Percentiles rank a stretch among this genome's conserved stretches.
Evolutionary conservation across 352 stramenopile species (phyloP).

Genomic region (Pythium utonaiense): DNA sequence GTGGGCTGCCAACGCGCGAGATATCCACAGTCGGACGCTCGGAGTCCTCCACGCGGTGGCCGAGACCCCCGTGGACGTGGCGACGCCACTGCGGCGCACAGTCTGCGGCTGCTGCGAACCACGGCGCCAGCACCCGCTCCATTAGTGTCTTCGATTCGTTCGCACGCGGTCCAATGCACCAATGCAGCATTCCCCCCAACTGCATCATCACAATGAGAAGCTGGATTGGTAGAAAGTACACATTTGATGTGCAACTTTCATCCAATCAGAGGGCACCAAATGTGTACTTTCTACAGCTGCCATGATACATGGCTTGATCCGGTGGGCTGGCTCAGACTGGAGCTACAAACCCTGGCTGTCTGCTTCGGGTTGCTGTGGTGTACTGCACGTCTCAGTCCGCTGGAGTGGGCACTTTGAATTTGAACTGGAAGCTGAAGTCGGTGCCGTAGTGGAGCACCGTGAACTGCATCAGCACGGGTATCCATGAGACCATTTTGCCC

Average conservation of each 20-base stretch:
- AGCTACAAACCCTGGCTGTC: too few relatives aligned
- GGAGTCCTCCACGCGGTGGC: neutral
- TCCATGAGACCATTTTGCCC: constrained; percentile 11
- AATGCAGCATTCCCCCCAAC: too few relatives aligned
- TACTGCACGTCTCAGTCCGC: too few relatives aligned
- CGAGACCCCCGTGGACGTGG: neutral
- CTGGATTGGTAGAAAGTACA: too few relatives aligned
- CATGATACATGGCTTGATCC: too few relatives aligned
- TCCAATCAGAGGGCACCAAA: too few relatives aligned
- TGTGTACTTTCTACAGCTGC: too few relatives aligned
- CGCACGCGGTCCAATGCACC: neutral
- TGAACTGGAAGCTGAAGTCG: neutral
- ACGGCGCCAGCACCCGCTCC: neutral
- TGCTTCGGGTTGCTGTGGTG: too few relatives aligned
- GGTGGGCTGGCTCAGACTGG: too few relatives aligned
- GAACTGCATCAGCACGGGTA: constrained; percentile 2
- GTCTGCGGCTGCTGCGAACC: neutral
- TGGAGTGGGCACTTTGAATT: neutral
- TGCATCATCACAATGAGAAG: too few relatives aligned
- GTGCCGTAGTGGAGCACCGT: constrained; percentile 14
- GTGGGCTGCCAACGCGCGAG: neutral
- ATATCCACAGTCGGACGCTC: neutral
- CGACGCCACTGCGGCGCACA: neutral
- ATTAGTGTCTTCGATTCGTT: neutral
- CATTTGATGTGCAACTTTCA: too few relatives aligned